Percentiles rank a stretch among this genome's conserved stretches.
These are phyloP conservation scores for Toxicodendron radicans DNA, from an alignment of 345 rosid genomes.

Conservation along the genomic window DNA sequence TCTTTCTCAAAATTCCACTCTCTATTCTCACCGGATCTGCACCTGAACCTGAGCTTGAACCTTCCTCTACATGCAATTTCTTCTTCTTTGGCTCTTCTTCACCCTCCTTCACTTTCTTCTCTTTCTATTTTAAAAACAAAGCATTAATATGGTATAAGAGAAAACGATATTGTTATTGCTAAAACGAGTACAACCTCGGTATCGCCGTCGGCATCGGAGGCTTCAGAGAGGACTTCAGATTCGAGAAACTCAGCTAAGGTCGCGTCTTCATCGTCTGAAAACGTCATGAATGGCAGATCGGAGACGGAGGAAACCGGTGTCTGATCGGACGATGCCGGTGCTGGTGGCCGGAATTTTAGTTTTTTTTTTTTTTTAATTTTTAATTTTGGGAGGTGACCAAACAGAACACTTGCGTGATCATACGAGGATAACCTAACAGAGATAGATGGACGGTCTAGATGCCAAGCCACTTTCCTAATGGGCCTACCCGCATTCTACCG, in stretches of 20 bases:
- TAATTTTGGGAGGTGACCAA: neutral
- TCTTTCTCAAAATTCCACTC: constrained; percentile 66
- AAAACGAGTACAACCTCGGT: neutral
- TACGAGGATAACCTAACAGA: neutral
- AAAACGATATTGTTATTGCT: neutral
- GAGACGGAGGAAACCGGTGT: constrained; percentile 1
- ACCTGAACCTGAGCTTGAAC: neutral
- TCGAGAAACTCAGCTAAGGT: constrained; percentile 70
- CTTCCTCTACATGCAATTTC: constrained; percentile 38
- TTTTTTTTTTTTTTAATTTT: neutral
- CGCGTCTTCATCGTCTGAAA: constrained; percentile 72
- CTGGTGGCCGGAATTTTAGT: neutral
- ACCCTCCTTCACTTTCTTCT: constrained; percentile 13
- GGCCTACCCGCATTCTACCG: constrained; percentile 2
- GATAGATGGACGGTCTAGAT: neutral
- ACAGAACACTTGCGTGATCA: neutral
- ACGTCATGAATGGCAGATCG: constrained; percentile 34
- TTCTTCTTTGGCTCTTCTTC: constrained; percentile 49
- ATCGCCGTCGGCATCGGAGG: constrained; percentile 47
- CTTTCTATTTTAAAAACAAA: constrained; percentile 29
- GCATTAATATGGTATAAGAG: neutral
- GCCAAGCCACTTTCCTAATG: neutral
- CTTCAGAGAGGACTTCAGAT: constrained; percentile 63
- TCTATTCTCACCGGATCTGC: constrained; percentile 44
- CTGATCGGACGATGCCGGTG: neutral